Conservation (phyloP, 2,329 filamentous ascomycete species). For the Diaporthe capsici region DNA sequence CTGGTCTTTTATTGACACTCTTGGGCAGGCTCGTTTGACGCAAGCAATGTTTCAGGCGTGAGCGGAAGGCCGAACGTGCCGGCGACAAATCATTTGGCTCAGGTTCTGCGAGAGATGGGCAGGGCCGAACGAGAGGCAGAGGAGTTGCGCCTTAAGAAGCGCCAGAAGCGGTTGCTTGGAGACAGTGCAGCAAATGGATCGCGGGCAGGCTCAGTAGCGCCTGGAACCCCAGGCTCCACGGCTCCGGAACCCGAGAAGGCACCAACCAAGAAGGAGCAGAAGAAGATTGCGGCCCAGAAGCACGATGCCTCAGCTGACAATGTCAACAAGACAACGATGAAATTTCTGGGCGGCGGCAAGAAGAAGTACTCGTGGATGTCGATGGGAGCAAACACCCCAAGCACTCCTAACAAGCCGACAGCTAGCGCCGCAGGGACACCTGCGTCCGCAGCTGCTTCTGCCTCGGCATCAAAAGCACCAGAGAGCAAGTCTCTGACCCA, state of each 20-base stretch:
- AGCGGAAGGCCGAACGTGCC: conserved; percentile 46
- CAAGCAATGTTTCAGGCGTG: conserved; percentile 45
- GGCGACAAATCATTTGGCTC: conserved; percentile 64
- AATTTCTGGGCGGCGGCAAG: conserved; percentile 71
- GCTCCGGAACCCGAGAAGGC: conserved; percentile 77
- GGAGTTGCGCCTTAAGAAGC: conserved; percentile 77
- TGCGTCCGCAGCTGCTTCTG: conserved; percentile 7
- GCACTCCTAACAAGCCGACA: conserved; percentile 48
- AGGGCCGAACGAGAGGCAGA: conserved; percentile 79
- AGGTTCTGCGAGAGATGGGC: conserved; percentile 72
- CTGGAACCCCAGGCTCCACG: conserved; percentile 72
- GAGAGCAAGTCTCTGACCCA: conserved; percentile 64
- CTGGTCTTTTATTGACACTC: conserved; percentile 33
- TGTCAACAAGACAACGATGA: conserved; percentile 85
- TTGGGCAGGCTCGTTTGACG: conserved; percentile 55
- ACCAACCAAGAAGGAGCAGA: conserved; percentile 87
- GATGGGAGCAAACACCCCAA: conserved; percentile 67
- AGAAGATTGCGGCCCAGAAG: conserved; percentile 81
- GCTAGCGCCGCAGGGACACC: conserved; percentile 44
- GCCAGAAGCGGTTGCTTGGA: conserved; percentile 71
- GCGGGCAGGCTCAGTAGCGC: conserved; percentile 69
- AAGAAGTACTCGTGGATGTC: conserved; percentile 85
- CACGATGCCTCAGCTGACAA: conserved; percentile 84
- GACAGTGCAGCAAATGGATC: conserved; percentile 67
- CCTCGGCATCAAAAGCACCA: conserved; percentile 46